A percentile compares a stretch with the other conserved stretches of the same genome.
Evolutionary conservation across 768 basidiomycete genomes (phyloP).

Genomic region (Tricholoma sp.): DNA sequence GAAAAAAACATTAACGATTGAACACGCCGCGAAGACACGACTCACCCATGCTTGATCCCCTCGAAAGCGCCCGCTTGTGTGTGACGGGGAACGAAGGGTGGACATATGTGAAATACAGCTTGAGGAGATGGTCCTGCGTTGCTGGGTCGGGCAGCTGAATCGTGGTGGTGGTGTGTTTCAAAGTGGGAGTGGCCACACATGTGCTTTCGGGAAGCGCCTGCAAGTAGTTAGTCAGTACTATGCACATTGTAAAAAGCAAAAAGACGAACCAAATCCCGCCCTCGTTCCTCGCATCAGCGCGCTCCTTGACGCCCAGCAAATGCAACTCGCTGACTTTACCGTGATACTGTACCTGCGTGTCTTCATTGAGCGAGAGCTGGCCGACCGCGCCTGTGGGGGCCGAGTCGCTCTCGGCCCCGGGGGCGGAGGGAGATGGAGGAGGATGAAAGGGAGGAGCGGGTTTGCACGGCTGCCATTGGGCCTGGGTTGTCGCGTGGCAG

Average conservation of each 20-base stretch:
- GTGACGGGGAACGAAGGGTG: conserved; percentile 77
- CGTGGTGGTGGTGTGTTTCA: no score
- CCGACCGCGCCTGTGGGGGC: conserved; percentile 61
- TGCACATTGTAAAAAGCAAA: not conserved
- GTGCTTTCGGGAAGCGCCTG: conserved; percentile 81
- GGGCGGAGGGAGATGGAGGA: no score
- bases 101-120: conserved; percentile 78
- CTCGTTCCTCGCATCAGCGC: conserved; percentile 61
- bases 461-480: no score
- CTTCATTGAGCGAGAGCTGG: conserved; percentile 84
- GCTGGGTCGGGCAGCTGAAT: conserved; percentile 49
- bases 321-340: conserved; percentile 82
- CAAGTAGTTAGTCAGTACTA: not conserved
- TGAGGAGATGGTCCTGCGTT: conserved; percentile 64
- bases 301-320: conserved; percentile 57
- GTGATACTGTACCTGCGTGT: conserved; percentile 80
- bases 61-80: conserved; percentile 68
- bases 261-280: conserved; percentile 71
- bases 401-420: no score
- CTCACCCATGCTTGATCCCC: conserved; percentile 39
- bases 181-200: conserved; percentile 80
- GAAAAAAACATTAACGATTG: no score
- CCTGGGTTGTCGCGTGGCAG: no score
- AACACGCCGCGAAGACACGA: no score
- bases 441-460: no score